Evolutionary conservation across 2,329 filamentous ascomycete species (phyloP), one percentile per base, ranked within the genome.

Genomic region (Aspergillus phoenicis): DNA sequence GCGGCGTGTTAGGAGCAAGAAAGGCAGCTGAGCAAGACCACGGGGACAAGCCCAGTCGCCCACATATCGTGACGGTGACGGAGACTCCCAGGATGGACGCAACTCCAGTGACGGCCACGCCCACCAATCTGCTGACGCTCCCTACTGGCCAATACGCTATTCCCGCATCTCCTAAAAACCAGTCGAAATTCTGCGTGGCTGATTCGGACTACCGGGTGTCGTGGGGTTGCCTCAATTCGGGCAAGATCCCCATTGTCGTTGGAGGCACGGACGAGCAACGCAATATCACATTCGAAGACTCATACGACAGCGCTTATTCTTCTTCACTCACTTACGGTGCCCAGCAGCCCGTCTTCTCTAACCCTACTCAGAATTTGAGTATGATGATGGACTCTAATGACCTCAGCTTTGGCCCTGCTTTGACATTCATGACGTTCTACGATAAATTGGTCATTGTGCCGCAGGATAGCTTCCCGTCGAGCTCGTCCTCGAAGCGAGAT

Each of bases 391-490:
- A 90, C 71, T 80, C 82, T 39, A 83, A 85, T 61, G 83, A 84
- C 59, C 77, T 80, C 39, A 75, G 75, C 13, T 79, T 83, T 62
- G 88, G 88, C 2, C 86, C 87, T 13, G 87, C 87, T 5, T 85
- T 83, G 69, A 88, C 88, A 66, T 90, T 90, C 70, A 82, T 84
- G 64, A 75, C 84, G 24, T 72, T 78, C 13, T 89, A 89, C 68
- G 83, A 89, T 71, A 91, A 90, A 70, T 68, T 89, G 39, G 85
- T 89, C 4, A 81, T 90, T 43, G 71, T 80, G 8, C 75, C 74
- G 8, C 74, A 78, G 28, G 67, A 74, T n/a, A 70, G 71, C 2
- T 75, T 80, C 52, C 66, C 71, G 49, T 64, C 69, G 15, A 66
- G 64, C 20, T 64, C 68, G 3, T 59, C 67, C 10, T 70, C 70